phyloP scores from a whole-genome alignment of 1,284 basidiomycete genomes.

The Neolentinus lepideus region DNA sequence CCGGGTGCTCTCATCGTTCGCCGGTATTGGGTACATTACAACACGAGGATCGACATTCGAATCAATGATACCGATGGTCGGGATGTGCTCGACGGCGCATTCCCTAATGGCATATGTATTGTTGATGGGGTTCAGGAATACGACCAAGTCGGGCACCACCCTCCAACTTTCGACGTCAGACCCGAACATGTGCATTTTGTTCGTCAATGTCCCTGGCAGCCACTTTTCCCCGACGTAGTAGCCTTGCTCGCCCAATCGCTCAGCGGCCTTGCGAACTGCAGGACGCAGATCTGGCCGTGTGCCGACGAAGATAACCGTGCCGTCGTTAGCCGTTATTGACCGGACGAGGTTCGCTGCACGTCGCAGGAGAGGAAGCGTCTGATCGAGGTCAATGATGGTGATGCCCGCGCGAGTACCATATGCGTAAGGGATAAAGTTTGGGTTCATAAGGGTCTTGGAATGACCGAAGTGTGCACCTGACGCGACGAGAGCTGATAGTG shows the following conservation, averaged over 20 bases:
- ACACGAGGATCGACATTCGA: constrained; percentile 94
- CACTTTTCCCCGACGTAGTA: constrained; percentile 86
- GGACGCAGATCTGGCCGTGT: constrained; percentile 75
- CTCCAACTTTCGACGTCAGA: constrained; percentile 49
- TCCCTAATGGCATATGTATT: constrained; percentile 84
- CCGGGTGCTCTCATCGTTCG: constrained; percentile 92
- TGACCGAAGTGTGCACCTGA: constrained; percentile 95
- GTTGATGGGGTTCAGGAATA: constrained; percentile 84
- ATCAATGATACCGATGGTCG: constrained; percentile 88
- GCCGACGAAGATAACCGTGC: constrained; percentile 87
- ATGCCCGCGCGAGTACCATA: constrained; percentile 90
- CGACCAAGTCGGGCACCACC: constrained; percentile 79
- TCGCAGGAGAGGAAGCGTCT: constrained; percentile 86
- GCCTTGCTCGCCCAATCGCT: constrained; percentile 70
- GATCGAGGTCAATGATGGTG: constrained; percentile 93
- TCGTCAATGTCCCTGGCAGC: constrained; percentile 93
- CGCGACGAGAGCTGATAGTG: constrained; percentile 87
- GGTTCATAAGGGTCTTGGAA: constrained; percentile 73
- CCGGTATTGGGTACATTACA: constrained; percentile 98
- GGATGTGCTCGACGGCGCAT: constrained; percentile 78
- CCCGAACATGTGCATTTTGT: constrained; percentile 77
- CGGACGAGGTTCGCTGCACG: constrained; percentile 86
- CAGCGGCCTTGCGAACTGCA: constrained; percentile 75
- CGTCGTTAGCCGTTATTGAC: constrained; percentile 76
- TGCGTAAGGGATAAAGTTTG: constrained; percentile 88